Base-by-base conservation (phyloP, 164 flowering plant species). In the Macadamia integrifolia region DNA sequence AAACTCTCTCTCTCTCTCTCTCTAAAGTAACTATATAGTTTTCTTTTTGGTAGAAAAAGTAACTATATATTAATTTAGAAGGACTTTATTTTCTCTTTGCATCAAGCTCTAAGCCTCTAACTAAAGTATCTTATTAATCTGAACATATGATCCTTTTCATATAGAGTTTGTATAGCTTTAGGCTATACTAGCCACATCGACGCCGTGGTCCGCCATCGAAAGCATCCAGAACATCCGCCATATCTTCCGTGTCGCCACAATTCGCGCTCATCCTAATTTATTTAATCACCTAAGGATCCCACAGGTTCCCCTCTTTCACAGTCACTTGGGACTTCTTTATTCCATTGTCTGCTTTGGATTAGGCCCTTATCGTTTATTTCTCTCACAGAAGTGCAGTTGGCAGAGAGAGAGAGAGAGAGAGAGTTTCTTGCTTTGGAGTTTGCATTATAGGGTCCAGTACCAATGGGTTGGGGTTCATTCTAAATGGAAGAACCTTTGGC, bases 141-240 rank as follows among this genome's bases (percentile, higher is more conserved):
- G 29, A 23, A 17, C 40, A 48, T 1, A 59, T 43, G 58, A 49
- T 29, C 28, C 44, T 59, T 60, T 68, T 13, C 44, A 49, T 40
- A 55, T 61, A 56, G 60, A 62, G 55, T 32, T 40, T 29, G 61
- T 40, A 23, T 23, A 69, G 30, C 65, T 66, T 55, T 66, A 6
- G 10, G 9, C 28, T 31, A 30, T 69, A 72, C 69, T 2, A 68
- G 6, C 62, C 18, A 53, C 46, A 35, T 40, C 62, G 18, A 72
- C 68, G 64, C 69, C 62, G 74, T 74, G 75, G 81, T 78, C 77
- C 69, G 77, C 72, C 80, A 78, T 71, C 69, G 60, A 72, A 69
- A 71, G 64, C 61, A 67, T 63, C 72, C 78, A 58, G 66, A 72
- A 70, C 82, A 80, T 73, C 78, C 75, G 78, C 78, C 82, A 69